Evolutionary conservation across 2,329 filamentous ascomycete species (phyloP), one percentile per base, ranked within the genome.

Genomic region (Orbilia oligospora): DNA sequence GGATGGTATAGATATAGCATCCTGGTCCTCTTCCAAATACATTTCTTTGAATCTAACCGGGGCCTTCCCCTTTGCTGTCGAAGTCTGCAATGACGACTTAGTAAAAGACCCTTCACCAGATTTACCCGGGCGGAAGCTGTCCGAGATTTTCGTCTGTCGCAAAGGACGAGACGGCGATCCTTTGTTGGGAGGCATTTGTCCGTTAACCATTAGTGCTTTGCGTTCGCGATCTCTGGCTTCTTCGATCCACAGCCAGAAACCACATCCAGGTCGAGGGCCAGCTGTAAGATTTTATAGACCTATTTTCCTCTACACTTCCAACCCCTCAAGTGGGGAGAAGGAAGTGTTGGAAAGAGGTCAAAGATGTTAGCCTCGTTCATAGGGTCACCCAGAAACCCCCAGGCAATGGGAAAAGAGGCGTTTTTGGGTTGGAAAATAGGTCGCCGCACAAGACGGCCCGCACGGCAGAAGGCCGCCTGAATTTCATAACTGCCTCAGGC

Each of bases 171-270:
- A 77, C 18, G 73, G 73, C 0, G 73, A 71, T 0, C 30, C 27
- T 16, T 44, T 63, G 14, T 67, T 67, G 1, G 46, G 14, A 10
- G 73, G 61, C 61, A 73, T 55, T 22, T 63, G 48, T 38, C 72
- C 72, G n/a, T 44, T 66, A 3, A 71, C 82, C 85, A 67, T 87
- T 71, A 20, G 88, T 83, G 86, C 85, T 12, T 82, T 82, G 63
- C 84, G 83, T 82, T 88, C 87, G 66, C 88, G 84, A 18, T 81
- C 76, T 49, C 84, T 83, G 0, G 89, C 89, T 51, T 89, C 86
- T 14, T 88, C 86, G 6, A 87, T 85, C 88, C 88, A 90, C 0
- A 90, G 83, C 80, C 90, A 90, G 83, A 90, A 89, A 0, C 84
- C 84, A 81, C 89, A 91, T 20, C 80, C 80, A 30, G 58, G 30